Base-by-base conservation (phyloP, 805 yeast species). In the Millerozyma acaciae region DNA sequence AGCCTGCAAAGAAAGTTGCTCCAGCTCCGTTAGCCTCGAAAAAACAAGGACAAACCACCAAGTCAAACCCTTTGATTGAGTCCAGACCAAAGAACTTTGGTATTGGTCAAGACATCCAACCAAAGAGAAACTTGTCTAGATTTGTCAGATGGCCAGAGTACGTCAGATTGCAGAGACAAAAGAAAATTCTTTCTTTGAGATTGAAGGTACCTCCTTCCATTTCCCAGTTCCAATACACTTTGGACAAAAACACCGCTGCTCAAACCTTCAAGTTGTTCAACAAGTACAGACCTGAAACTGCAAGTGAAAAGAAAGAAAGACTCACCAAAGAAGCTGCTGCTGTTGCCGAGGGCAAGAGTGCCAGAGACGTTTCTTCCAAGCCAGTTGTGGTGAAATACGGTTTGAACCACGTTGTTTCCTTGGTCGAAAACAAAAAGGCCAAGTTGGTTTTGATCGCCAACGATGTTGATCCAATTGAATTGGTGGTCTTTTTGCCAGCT, bases 131-230 rank as follows among this genome's bases (percentile, higher is more conserved):
- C 82, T 80, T 93, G 65, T 75, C 95, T 44, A 88, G 97, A 73
- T 89, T 85, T 69, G 97, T 90, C 65, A 93, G 84, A 73, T 93
- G 98, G 98, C 98, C 98, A 65, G 93, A 84, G 73, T 88, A 90
- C 68, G 94, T 90, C 53, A 86, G 95, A 75, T 77, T 93, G 56
- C 98, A 90, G 78, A 89, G 98, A 80, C 97, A 93, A 76, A 93
- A 83, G 84, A 90, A 90, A 80, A 84, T 90, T 68, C 78, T 90
- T 68, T 74, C 81, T 59, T 68, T 89, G 71, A 88, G 98, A 83
- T 80, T 90, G 66, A 90, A 93, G 84, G 98, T 90, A 65, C 98
- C 98, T 53, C 98, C 98, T 62, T 84, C 97, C 50, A 81, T 90
- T 65, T 80, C 97, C 51, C 98, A 90, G 77, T 90, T 90, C 82